A percentile compares a stretch with the other conserved stretches of the same genome.
Conservation (phyloP, 768 basidiomycete genomes). For the Kwoniella europaea region DNA sequence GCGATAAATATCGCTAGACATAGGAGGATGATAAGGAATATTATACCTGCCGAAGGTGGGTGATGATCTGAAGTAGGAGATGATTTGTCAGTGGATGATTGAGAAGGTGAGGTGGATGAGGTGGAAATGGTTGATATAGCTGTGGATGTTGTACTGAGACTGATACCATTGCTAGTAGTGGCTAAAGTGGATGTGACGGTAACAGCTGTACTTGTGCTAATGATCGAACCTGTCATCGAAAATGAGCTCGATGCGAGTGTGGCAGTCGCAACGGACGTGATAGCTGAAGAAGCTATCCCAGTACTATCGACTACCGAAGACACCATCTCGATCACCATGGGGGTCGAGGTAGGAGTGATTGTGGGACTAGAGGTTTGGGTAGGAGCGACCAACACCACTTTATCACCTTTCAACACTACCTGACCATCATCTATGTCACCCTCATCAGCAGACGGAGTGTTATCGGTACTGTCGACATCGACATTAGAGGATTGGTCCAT, state of each 20-base stretch:
- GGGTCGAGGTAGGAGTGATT: not conserved
- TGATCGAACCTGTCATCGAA: not conserved
- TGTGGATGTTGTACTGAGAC: not conserved
- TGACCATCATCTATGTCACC: not conserved
- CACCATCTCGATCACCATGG: not conserved
- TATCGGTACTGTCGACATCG: not conserved
- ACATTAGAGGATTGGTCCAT: not conserved
- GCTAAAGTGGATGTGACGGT: not conserved
- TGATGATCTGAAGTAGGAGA: conserved; percentile 1
- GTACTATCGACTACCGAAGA: not conserved
- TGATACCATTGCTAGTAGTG: not conserved
- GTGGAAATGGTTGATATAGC: not conserved
- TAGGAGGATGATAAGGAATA: conserved; percentile 22
- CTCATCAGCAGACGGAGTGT: not conserved
- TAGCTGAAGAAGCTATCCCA: not conserved
- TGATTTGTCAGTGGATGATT: not conserved
- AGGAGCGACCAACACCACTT: conserved; percentile 5
- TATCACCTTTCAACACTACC: conserved; percentile 19
- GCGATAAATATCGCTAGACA: conserved; percentile 16
- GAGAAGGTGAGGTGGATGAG: not conserved
- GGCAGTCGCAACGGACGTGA: not conserved
- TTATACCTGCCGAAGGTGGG: conserved; percentile 22
- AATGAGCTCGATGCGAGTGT: not conserved
- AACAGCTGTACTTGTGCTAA: not conserved
- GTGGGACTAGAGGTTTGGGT: not conserved